These are phyloP conservation scores for Talaromyces sp. DNA, from an alignment of 2,329 filamentous ascomycete species.

Conservation along the genomic window DNA sequence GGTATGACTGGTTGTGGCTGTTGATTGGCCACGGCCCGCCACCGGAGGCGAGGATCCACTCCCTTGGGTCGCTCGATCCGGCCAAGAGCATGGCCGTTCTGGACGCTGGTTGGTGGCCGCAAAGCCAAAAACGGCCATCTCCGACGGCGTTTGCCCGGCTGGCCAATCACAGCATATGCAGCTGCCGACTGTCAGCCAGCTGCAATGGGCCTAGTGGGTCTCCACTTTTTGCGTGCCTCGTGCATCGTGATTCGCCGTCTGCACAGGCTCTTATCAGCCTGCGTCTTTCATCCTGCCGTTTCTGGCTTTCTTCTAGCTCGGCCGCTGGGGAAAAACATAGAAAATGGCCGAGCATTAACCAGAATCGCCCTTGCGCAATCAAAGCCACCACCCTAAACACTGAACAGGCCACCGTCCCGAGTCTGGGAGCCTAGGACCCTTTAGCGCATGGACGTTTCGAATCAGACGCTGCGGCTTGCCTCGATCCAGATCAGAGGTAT, in stretches of 20 bases:
- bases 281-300: not conserved
- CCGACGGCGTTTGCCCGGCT: not conserved
- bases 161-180: not conserved
- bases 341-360: not conserved
- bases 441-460: not conserved
- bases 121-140: not conserved
- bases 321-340: not conserved
- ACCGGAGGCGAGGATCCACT: not conserved
- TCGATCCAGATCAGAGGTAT: not conserved
- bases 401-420: not conserved
- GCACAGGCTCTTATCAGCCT: not conserved
- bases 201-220: not conserved
- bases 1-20: rapidly evolving
- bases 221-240: not conserved
- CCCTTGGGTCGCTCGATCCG: not conserved
- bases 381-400: not conserved
- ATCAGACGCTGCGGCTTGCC: not conserved
- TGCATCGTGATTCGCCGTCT: not conserved
- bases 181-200: not conserved
- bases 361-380: not conserved
- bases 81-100: not conserved
- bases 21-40: not conserved
- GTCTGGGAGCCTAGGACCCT: not conserved
- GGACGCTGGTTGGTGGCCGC: not conserved
- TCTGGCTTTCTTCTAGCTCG: not conserved